Percentiles rank a stretch among this genome's conserved stretches.
Conservation (phyloP, 306 rosid genomes). For the Oemleria cerasiformis region DNA sequence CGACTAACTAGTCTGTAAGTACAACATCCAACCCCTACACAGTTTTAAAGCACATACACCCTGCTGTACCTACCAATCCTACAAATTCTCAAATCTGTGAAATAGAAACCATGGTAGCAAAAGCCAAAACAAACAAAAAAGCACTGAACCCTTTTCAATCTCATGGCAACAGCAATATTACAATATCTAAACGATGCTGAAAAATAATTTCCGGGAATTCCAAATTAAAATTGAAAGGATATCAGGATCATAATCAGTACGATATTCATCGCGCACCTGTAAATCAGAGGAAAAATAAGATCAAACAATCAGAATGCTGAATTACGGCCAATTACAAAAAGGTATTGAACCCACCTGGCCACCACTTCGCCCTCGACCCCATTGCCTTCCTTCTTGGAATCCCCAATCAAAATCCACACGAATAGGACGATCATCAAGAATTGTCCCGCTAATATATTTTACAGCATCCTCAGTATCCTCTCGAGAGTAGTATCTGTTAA, state of each 20-base stretch:
- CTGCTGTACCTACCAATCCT: background rate
- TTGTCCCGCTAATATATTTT: constrained; percentile 89
- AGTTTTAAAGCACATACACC: background rate
- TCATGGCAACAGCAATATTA: background rate
- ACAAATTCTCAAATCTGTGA: background rate
- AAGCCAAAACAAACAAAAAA: background rate
- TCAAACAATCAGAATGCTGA: constrained; percentile 18
- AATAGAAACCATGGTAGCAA: background rate
- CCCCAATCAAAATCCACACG: constrained; percentile 99
- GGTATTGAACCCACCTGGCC: constrained; percentile 63
- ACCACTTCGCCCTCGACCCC: constrained; percentile 99
- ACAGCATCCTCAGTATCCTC: constrained; percentile 97
- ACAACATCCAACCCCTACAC: background rate
- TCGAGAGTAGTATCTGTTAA: constrained; percentile 76
- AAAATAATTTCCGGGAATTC: background rate
- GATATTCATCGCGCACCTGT: constrained; percentile 98
- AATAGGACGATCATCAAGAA: constrained; percentile 97
- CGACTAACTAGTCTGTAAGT: background rate
- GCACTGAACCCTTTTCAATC: background rate
- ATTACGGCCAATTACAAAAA: constrained; percentile 9
- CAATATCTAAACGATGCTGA: background rate
- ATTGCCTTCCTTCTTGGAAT: constrained; percentile 94
- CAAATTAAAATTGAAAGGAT: constrained; percentile 50
- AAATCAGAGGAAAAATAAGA: constrained; percentile 13
- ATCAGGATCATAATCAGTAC: constrained; percentile 99